Base-by-base conservation (phyloP, 2,329 filamentous ascomycete species). In the Colletotrichum brevisporum region DNA sequence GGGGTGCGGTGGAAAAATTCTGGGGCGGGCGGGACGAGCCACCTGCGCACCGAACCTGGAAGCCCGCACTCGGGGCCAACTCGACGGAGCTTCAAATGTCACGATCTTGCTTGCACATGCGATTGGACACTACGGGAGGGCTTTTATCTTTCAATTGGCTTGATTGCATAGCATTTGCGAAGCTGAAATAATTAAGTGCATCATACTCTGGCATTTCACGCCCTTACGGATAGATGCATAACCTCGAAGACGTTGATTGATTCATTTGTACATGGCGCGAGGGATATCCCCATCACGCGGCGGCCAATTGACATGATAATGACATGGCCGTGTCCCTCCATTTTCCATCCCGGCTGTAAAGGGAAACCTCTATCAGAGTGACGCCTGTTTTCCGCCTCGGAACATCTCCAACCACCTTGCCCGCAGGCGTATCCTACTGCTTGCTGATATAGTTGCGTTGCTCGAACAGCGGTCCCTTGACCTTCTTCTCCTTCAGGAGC, bases 401-500 rank as follows among this genome's bases (percentile, higher is more conserved):
- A 53, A 18, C 26, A 6, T 61, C 47, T 31, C 39, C 26, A 53
- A 21, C 54, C 56, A 53, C 67, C 43, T 45, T 56, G 45, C 58
- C 66, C 80, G 21, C n/a, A 60, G 21, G 52, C 6, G 36, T 43
- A n/a, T 27, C 24, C 50, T 52, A 69, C 75, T 83, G 79, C 83
- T 91, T 86, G 60, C 84, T 81, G 69, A 90, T 78, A 81, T 93
- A 93, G 83, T 94, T 94, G 78, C 92, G 90, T 83, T 95, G 92
- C 77, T 94, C 83, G 75, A 94, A 94, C 72, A 94, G 84, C 80
- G 93, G 94, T 69, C 93, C 93, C 83, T 90, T 91, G 79, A 95
- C 87, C 83, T 93, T 92, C 76, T 92, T 87, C 72, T 92, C 87
- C 83, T 92, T 92, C 74, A 96, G 83, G 74, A 95, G 84, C 81